These are phyloP conservation scores for Fusarium dimerum DNA, from an alignment of 2,329 filamentous ascomycete genomes.

Conservation along the genomic window DNA sequence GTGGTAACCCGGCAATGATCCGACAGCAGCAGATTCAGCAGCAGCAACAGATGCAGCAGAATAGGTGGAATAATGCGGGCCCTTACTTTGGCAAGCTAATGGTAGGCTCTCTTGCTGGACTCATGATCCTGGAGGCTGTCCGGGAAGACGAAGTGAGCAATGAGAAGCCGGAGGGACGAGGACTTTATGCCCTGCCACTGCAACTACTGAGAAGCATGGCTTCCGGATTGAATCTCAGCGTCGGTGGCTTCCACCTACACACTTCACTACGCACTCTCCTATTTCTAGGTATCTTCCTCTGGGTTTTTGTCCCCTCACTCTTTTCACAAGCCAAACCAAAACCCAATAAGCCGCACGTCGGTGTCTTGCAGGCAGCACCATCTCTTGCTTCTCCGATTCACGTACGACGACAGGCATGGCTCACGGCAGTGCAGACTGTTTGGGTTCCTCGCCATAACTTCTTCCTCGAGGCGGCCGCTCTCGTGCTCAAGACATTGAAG, in stretches of 20 bases:
- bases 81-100: slow-evolving; percentile 76
- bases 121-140: slow-evolving; percentile 89
- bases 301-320: slow-evolving; percentile 56
- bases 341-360: slow-evolving; percentile 50
- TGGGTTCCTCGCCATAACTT: slow-evolving; percentile 89
- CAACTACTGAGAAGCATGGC: slow-evolving; percentile 54
- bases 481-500: slow-evolving; percentile 79
- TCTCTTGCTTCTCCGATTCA: slow-evolving; percentile 81
- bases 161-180: slow-evolving; percentile 64
- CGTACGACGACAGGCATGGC: slow-evolving; percentile 85
- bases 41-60: slow-evolving; percentile 50
- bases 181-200: slow-evolving; percentile 65
- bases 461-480: slow-evolving; percentile 78
- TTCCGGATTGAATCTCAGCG: slow-evolving; percentile 50
- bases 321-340: slow-evolving; percentile 49
- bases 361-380: slow-evolving; percentile 56
- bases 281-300: slow-evolving; percentile 55
- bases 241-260: slow-evolving; percentile 57
- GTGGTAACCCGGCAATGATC: slow-evolving; percentile 45
- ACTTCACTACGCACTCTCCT: slow-evolving; percentile 55
- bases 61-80: slow-evolving; percentile 54
- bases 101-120: slow-evolving; percentile 85
- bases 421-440: slow-evolving; percentile 88
- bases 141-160: slow-evolving; percentile 65
- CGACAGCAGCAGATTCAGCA: slow-evolving; percentile 60